phyloP scores from a whole-genome alignment of 2,329 filamentous ascomycete species.

The Microascus cirrosus region DNA sequence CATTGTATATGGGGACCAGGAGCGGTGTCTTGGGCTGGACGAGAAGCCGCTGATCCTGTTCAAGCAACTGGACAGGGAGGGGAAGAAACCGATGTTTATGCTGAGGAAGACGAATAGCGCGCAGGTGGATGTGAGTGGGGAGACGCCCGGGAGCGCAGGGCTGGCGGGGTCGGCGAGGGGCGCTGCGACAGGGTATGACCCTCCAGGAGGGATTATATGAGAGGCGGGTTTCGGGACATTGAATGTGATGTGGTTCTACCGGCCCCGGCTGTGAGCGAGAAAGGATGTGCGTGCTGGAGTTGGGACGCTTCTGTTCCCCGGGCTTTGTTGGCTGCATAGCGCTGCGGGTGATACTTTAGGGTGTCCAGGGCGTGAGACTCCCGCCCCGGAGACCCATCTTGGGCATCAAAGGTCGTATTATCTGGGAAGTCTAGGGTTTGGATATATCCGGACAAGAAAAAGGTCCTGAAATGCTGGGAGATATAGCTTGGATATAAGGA shows the following conservation, averaged over 20 bases:
- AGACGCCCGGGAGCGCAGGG: constrained; percentile 42
- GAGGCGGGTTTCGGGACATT: neutral
- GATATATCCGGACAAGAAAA: too few species aligned
- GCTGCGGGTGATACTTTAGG: neutral
- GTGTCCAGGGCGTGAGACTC: neutral
- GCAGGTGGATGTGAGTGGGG: constrained; percentile 28
- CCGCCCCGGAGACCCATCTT: neutral
- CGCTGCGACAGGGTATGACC: constrained; percentile 38
- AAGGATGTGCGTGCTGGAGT: neutral
- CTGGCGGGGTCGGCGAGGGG: constrained; percentile 33
- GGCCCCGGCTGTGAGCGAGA: too few species aligned
- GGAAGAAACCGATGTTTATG: constrained; percentile 99
- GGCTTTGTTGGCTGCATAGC: neutral
- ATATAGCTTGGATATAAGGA: too few species aligned
- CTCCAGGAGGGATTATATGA: constrained; percentile 49
- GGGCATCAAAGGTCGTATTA: neutral
- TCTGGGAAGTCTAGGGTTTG: neutral
- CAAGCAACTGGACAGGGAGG: constrained; percentile 94
- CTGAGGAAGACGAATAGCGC: constrained; percentile 56
- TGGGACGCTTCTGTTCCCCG: neutral
- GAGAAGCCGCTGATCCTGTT: constrained; percentile 94
- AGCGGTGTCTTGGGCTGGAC: constrained; percentile 81
- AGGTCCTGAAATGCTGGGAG: too few species aligned
- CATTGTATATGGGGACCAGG: constrained; percentile 97
- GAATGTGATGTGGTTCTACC: neutral